These are phyloP conservation scores for Nemania abortiva DNA, from an alignment of 2,329 filamentous ascomycete species.

Conservation along the genomic window DNA sequence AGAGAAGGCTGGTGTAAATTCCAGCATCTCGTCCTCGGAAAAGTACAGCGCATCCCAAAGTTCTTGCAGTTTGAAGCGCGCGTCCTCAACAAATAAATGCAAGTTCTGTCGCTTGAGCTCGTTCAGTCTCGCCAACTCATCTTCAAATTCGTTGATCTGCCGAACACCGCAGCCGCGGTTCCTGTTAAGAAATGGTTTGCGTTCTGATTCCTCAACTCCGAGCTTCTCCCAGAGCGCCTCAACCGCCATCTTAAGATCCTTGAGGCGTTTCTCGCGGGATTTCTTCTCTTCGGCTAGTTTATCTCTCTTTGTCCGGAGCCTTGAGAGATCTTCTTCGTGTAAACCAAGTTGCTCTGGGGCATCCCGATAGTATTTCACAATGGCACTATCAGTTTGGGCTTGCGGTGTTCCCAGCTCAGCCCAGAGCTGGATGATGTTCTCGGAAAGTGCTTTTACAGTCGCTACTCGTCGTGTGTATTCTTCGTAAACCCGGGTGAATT, in stretches of 20 bases:
- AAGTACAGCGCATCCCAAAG: conserved; percentile 96
- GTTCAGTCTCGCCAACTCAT: conserved; percentile 86
- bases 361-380: conserved; percentile 90
- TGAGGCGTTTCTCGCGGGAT: conserved; percentile 79
- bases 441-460: conserved; percentile 78
- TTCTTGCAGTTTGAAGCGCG: conserved; percentile 88
- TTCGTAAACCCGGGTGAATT: conserved; percentile 95
- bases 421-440: conserved; percentile 94
- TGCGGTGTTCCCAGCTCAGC: conserved; percentile 95
- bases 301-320: conserved; percentile 80
- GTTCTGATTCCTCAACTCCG: conserved; percentile 83
- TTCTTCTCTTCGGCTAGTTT: conserved; percentile 91
- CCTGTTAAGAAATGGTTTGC: conserved; percentile 84
- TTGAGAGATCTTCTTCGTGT: conserved; percentile 84
- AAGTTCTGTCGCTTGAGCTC: conserved; percentile 96
- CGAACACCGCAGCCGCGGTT: conserved; percentile 93
- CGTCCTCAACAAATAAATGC: conserved; percentile 95
- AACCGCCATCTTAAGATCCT: conserved; percentile 81
- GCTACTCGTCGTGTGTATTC: conserved; percentile 89
- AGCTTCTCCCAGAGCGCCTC: conserved; percentile 91
- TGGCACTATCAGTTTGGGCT: conserved; percentile 86
- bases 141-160: conserved; percentile 95
- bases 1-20: conserved; percentile 96
- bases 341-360: conserved; percentile 93
- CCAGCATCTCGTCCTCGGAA: conserved; percentile 98